These are phyloP conservation scores for Paracamarosporium sp. DNA, from an alignment of 2,329 filamentous ascomycete species.

Conservation along the genomic window DNA sequence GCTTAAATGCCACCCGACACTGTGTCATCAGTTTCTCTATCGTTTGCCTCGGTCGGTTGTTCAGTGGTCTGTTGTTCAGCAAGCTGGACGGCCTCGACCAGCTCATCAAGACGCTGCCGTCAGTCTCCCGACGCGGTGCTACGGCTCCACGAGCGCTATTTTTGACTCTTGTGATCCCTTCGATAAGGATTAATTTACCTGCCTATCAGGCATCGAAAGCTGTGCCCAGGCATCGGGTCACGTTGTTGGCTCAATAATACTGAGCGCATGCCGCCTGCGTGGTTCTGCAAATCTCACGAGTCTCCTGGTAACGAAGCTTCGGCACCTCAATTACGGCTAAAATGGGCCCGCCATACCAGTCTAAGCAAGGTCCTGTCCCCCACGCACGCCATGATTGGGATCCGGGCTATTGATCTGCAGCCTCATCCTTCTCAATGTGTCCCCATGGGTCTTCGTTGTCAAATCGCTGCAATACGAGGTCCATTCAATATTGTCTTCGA, in stretches of 20 bases:
- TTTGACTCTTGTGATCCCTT: conserved; percentile 21
- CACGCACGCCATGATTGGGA: conserved; percentile 21
- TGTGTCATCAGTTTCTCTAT: conserved; percentile 32
- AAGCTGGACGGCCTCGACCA: not conserved
- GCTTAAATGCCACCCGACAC: conserved; percentile 28
- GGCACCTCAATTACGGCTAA: conserved; percentile 32
- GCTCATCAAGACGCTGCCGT: not conserved
- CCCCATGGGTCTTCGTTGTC: conserved; percentile 1
- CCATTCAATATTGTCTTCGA: conserved; percentile 6
- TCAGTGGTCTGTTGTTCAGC: too few species aligned
- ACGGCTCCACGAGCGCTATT: conserved; percentile 2
- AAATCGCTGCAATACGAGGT: conserved; percentile 1
- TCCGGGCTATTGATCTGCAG: conserved; percentile 27
- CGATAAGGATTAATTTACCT: conserved; percentile 30
- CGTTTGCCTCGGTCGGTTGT: conserved; percentile 26
- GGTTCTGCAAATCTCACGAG: conserved; percentile 28
- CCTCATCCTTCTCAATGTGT: conserved; percentile 16
- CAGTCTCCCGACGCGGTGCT: not conserved
- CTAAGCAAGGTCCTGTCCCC: conserved; percentile 11
- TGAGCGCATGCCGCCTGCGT: conserved; percentile 19
- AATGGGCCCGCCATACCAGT: conserved; percentile 12
- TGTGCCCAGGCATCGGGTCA: conserved; percentile 14
- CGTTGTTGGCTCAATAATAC: not conserved
- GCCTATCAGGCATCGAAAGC: conserved; percentile 10
- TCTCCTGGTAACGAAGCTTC: conserved; percentile 25